Base-by-base conservation (phyloP, 805 yeast genomes). In the Zygotorulaspora danielsina region DNA sequence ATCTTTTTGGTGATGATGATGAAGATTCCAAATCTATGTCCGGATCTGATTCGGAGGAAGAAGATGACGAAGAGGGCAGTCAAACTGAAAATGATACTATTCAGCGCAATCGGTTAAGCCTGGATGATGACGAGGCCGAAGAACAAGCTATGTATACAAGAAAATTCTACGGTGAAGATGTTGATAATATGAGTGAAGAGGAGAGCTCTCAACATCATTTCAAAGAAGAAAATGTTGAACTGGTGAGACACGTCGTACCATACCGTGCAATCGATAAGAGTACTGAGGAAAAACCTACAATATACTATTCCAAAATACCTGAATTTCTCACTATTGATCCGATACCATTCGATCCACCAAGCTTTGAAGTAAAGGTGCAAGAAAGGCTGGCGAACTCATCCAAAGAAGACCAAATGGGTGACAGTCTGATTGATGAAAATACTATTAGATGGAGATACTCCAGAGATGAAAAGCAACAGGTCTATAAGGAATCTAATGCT, bases 371-470 rank as follows among this genome's bases (percentile, higher is more conserved):
- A 43, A 69, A 64, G 54, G 67, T 57, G 50, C 67, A 57, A 55
- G 45, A 64, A 57, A 48, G 75, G 64, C 48, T 69, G 17, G 34
- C 41, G 6, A 49, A 51, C 19, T 39, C 50, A 5, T 65, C 69
- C 10, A 69, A 69, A 34, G 75, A 72, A 27, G 73, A 71, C 28
- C 71, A 74, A 45, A 66, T 79, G n/a, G 75, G 80, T 25, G 84
- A 81, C 45, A 76, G 77, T 54, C 65, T 82, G 22, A 71, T 76
- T 40, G 86, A 81, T 46, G 88, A 84, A 54, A 90, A 88, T 61
- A 87, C 96, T 0, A 71, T 93, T 22, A 76, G 98, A 57, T 93
- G 98, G 98, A 78, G 95, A 64, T 90, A 89, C 61, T 82, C 87
- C 11, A 76, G 82, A 42, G 80, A 79, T 44, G 76, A 75, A n/a